Evolutionary conservation across 495 filamentous ascomycete genomes (phyloP).

Genomic region (Xeromyces bisporus): DNA sequence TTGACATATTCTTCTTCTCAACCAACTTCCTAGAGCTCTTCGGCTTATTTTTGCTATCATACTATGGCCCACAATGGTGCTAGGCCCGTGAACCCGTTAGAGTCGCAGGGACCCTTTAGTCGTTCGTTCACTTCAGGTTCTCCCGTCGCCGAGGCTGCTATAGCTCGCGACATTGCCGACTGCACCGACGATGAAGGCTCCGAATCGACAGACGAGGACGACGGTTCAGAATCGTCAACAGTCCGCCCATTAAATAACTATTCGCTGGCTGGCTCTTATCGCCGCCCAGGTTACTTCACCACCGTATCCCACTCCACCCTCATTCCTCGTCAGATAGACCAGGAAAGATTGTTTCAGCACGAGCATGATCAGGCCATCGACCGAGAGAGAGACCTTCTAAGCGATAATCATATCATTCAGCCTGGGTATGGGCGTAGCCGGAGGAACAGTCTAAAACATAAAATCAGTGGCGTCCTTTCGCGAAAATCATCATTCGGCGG

Average conservation of each 20-base stretch:
- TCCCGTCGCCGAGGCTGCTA: constrained; percentile 48
- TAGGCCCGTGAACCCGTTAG: constrained; percentile 7
- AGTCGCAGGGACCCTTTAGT: constrained; percentile 9
- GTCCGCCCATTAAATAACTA: constrained; percentile 26
- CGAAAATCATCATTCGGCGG: not conserved
- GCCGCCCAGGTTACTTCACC: constrained; percentile 46
- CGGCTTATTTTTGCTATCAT: not conserved
- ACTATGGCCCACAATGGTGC: constrained; percentile 9
- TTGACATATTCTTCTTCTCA: too few relatives aligned
- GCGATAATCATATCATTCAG: constrained; percentile 60
- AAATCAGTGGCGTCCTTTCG: constrained; percentile 13
- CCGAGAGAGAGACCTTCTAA: constrained; percentile 57
- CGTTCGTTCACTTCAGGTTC: constrained; percentile 37
- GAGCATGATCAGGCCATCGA: constrained; percentile 47
- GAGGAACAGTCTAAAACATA: constrained; percentile 12
- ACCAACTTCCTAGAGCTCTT: not conserved
- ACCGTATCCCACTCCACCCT: constrained; percentile 38
- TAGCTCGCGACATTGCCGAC: constrained; percentile 54
- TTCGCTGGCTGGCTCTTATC: constrained; percentile 53
- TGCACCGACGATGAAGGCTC: constrained; percentile 32
- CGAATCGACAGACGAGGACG: constrained; percentile 25
- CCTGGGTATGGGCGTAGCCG: constrained; percentile 36
- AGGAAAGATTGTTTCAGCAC: constrained; percentile 37
- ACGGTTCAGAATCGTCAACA: constrained; percentile 31
- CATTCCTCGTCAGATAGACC: constrained; percentile 24